Base-by-base conservation (phyloP, 495 filamentous ascomycete species). In the Xylaria grammica region DNA sequence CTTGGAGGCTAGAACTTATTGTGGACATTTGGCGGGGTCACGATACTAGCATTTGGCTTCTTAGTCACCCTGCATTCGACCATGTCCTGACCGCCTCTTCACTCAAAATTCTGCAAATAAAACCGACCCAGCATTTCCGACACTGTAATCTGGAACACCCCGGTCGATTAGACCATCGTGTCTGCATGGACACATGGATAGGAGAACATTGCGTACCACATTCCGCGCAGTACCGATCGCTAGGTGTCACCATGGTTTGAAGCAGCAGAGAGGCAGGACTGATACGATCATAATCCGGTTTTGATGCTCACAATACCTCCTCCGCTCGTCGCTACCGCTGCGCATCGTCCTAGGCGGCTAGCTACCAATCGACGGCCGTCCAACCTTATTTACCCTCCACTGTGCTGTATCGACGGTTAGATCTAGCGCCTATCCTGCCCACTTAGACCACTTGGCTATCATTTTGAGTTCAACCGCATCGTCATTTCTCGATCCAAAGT, bases 21-120 rank as follows among this genome's bases (percentile, higher is more conserved):
- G 60, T 62, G 60, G 49, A 46, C 38, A 54, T 34, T 22, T 49
- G 60, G 49, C 49, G 60, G 59, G 60, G 60, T 62, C 60, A 62
- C 49, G 48, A 44, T 54, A 54, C 38, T 48, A 17, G 38, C 26
- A 10, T 54, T 36, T 29, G 17, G 40, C 32, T 48, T 30, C 40
- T 34, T 53, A 30, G 49, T 36, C 49, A 11, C 29, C 19, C 32
- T 15, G 40, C 11, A 13, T 60, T 49, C 30, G 45, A 48, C 38
- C 26, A 38, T 17, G 8, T 34, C 58, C 27, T 60, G 58, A 60
- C 58, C 58, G 58, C 58, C 7, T 60, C 45, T 60, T 51, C 58
- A 11, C 58, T 26, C 45, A 17, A 19, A 36, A 13, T 34, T 49
- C 44, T 27, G 45, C 45, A 60, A 60, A 51, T 51, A 36, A 49